These are phyloP conservation scores for Amoebophrya sp. DNA, from an alignment of 169 alveolate species.

Conservation along the genomic window DNA sequence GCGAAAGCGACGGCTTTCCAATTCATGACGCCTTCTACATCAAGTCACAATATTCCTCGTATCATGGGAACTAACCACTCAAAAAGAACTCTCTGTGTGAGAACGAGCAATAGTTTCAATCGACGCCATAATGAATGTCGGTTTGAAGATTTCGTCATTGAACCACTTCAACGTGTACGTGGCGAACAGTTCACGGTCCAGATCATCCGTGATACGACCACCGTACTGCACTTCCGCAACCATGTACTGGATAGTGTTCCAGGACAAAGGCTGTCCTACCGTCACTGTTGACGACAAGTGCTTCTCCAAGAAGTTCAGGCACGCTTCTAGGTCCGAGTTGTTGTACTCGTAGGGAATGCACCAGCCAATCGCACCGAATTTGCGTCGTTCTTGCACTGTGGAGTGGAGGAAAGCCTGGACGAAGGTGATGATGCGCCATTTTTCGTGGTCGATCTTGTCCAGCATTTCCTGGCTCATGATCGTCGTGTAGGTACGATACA, in stretches of 20 bases:
- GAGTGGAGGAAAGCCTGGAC: constrained; percentile 81
- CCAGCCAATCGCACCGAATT: constrained; percentile 87
- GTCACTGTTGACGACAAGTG: constrained; percentile 38
- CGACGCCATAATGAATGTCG: no score
- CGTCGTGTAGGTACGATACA: constrained; percentile 83
- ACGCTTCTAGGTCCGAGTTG: constrained; percentile 91
- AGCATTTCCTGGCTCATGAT: constrained; percentile 79
- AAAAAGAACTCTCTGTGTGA: no score
- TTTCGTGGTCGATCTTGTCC: constrained; percentile 85
- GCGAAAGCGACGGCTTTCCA: no score
- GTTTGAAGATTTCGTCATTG: not conserved
- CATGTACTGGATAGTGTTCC: constrained; percentile 87
- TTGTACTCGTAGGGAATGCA: constrained; percentile 95
- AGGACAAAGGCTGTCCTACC: constrained; percentile 67
- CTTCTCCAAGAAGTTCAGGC: constrained; percentile 52
- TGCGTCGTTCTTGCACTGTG: constrained; percentile 85
- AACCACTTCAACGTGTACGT: constrained; percentile 80
- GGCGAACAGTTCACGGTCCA: constrained; percentile 81
- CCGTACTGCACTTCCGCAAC: constrained; percentile 93
- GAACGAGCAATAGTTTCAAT: no score
- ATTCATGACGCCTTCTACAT: no score
- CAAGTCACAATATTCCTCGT: no score
- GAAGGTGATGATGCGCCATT: constrained; percentile 83
- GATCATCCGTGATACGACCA: constrained; percentile 85
- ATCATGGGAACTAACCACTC: no score